Evolutionary conservation across 257 asterid genomes (phyloP), one percentile per base, ranked within the genome.

Genomic region (Eucommia ulmoides): DNA sequence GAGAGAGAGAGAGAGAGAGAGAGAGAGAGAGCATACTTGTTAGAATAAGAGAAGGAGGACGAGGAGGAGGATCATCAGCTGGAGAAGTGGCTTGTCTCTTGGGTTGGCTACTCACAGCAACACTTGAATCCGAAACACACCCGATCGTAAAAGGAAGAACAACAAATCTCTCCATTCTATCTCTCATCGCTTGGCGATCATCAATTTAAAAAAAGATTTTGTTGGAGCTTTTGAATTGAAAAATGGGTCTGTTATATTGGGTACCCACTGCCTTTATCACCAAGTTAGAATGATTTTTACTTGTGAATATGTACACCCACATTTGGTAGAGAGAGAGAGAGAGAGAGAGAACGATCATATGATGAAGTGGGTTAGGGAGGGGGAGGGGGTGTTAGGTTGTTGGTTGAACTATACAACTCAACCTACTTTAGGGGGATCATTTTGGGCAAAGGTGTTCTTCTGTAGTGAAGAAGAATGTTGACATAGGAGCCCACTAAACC

Each of bases 131-230:
- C 41, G 65, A 55, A 20, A 41, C 49, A 19, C 78, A 71, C 9
- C 74, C 78, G 48, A 66, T 50, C 19, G 77, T 50, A 51, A 59
- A 63, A 1, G 74, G 78, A 48, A 66, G 67, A 60, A 59, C 18
- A 44, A 65, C 61, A 16, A 62, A 44, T 41, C 73, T 66, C 7
- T 56, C 66, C 69, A 55, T 48, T n/a, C 33, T 54, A 25, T 59
- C 59, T 17, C 67, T 66, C 48, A 42, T 42, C 5, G n/a, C n/a
- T n/a, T n/a, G n/a, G n/a, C n/a, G n/a, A n/a, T n/a, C n/a, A n/a
- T n/a, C n/a, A n/a, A n/a, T n/a, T n/a, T n/a, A n/a, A n/a, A n/a
- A n/a, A n/a, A n/a, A n/a, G n/a, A n/a, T n/a, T n/a, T n/a, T 22
- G 26, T 29, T 35, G 20, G 45, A 49, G 20, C 12, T 45, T 7